Evolutionary conservation across 495 filamentous ascomycete species (phyloP).

Genomic region (Penicillium ucsense): DNA sequence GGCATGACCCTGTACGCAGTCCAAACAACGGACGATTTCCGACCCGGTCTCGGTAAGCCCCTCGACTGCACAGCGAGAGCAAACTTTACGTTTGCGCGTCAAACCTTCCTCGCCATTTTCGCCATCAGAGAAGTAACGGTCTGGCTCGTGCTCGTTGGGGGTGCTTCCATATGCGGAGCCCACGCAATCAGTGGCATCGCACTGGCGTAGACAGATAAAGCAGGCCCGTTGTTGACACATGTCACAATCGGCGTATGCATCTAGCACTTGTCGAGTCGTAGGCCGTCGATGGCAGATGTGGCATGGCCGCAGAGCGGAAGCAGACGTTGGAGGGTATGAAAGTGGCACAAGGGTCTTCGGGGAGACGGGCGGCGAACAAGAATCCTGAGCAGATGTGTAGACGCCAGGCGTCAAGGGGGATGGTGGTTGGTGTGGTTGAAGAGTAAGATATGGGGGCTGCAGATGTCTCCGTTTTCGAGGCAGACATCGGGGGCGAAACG

Average conservation of each 20-base stretch:
- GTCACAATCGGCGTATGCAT: slow-evolving; percentile 42
- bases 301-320: slow-evolving; percentile 33
- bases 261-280: slow-evolving; percentile 35
- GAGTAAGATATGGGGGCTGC: slow-evolving; percentile 13
- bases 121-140: slow-evolving; percentile 1
- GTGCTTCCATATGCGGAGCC: not conserved
- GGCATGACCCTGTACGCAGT: slow-evolving; percentile 20
- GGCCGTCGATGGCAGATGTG: slow-evolving; percentile 44
- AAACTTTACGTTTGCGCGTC: slow-evolving; percentile 21
- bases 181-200: slow-evolving; percentile 25
- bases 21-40: slow-evolving; percentile 31
- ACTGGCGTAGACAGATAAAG: slow-evolving; percentile 44
- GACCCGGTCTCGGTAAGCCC: slow-evolving; percentile 29
- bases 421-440: slow-evolving; percentile 10
- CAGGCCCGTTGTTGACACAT: slow-evolving; percentile 39
- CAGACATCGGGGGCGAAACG: slow-evolving; percentile 19
- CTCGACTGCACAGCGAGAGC: slow-evolving; percentile 35
- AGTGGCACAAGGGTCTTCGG: slow-evolving; percentile 25
- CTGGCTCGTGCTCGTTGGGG: not conserved
- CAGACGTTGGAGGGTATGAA: slow-evolving; percentile 15
- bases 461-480: slow-evolving; percentile 28
- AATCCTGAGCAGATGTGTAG: slow-evolving; percentile 13
- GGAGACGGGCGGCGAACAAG: slow-evolving; percentile 27
- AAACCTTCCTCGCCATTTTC: slow-evolving; percentile 1
- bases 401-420: slow-evolving; percentile 17